phyloP scores from a whole-genome alignment of 257 asterid genomes.

The Solanum paucissectum region DNA sequence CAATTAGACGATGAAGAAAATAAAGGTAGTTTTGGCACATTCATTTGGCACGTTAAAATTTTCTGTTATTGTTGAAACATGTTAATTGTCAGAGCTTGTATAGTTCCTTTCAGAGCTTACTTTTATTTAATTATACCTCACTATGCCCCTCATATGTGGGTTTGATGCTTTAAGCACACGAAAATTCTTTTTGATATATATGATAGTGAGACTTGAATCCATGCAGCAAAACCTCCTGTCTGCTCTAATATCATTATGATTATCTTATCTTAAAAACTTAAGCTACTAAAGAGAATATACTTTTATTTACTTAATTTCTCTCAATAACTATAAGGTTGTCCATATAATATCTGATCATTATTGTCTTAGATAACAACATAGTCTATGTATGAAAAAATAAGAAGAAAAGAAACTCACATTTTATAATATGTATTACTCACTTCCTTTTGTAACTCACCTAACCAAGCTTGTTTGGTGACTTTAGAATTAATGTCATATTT shows the following conservation, averaged over 20 bases:
- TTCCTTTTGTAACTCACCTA: background rate
- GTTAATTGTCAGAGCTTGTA: background rate
- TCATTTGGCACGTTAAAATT: background rate
- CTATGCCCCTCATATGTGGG: background rate
- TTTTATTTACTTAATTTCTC: background rate
- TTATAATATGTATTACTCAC: background rate
- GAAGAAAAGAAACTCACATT: background rate
- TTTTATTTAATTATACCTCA: background rate
- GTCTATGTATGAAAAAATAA: background rate
- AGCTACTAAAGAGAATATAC: background rate
- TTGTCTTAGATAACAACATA: background rate
- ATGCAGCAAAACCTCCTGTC: background rate
- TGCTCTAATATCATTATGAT: background rate
- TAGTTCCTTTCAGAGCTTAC: background rate
- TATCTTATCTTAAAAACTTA: background rate
- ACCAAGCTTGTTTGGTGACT: background rate
- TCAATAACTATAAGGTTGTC: background rate
- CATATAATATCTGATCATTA: background rate
- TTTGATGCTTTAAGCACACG: background rate
- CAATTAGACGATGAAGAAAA: background rate
- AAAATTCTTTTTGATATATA: background rate
- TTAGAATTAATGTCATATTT: background rate
- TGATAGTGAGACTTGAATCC: background rate
- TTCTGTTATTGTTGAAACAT: background rate
- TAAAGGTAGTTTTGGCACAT: background rate